Evolutionary conservation across 1,139 yeast species (phyloP).

Genomic region (Geotrichum restrictum): DNA sequence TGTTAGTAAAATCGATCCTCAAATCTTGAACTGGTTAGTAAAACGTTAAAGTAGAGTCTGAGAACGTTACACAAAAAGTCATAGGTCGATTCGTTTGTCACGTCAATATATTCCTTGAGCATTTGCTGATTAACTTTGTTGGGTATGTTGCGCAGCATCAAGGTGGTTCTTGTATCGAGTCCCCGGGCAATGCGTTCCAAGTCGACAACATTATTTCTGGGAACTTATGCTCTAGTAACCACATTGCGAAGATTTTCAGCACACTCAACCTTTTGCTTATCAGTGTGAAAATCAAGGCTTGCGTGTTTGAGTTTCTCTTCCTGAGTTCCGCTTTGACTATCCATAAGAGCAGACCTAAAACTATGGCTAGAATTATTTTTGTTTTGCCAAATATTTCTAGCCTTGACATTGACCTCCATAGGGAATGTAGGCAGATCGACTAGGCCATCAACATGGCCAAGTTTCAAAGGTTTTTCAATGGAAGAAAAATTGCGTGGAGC

Average conservation of each 20-base stretch:
- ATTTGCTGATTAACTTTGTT: constrained; percentile 47
- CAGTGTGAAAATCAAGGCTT: constrained; percentile 22
- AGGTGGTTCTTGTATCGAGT: constrained; percentile 45
- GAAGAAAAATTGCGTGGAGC: neutral
- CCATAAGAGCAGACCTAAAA: constrained; percentile 19
- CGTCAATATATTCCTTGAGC: constrained; percentile 46
- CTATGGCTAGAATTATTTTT: constrained; percentile 19
- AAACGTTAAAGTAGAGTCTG: constrained; percentile 14
- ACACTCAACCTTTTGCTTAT: neutral
- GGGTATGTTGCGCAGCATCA: constrained; percentile 52
- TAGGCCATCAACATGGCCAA: no score
- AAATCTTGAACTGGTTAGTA: constrained; percentile 35
- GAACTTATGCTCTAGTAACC: constrained; percentile 35
- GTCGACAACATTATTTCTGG: constrained; percentile 39
- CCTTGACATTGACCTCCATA: no score
- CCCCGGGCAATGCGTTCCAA: constrained; percentile 41
- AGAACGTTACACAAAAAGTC: constrained; percentile 48
- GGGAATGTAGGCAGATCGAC: no score
- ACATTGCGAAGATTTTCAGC: constrained; percentile 11
- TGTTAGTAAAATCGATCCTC: constrained; percentile 49
- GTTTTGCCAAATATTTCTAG: neutral
- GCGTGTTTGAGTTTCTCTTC: constrained; percentile 26
- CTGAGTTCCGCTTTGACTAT: neutral
- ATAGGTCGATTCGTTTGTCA: constrained; percentile 47
- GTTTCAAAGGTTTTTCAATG: neutral